Percentiles rank a stretch among this genome's conserved stretches.
Conservation (phyloP, 345 rosid species). For the Euphorbia tirucalli region DNA sequence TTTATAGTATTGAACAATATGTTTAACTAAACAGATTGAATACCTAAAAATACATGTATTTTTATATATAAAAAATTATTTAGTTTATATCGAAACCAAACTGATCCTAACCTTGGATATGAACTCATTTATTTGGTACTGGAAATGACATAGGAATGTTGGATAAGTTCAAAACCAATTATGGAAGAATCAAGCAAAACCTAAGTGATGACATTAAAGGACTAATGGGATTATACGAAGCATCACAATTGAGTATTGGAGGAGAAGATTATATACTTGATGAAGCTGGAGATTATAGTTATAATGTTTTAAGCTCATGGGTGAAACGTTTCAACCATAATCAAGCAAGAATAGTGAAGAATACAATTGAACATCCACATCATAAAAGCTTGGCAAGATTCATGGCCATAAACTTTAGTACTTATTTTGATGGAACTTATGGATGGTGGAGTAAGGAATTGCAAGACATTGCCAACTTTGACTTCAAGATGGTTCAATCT, state of each 20-base stretch:
- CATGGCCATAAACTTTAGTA: slow-evolving; percentile 24
- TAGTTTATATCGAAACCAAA: too few relatives aligned
- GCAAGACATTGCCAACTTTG: slow-evolving; percentile 34
- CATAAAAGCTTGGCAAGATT: slow-evolving; percentile 42
- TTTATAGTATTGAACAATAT: too few relatives aligned
- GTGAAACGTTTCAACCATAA: slow-evolving; percentile 3
- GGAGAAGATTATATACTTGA: slow-evolving; percentile 48
- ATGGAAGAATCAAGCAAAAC: slow-evolving; percentile 22
- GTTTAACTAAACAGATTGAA: too few relatives aligned
- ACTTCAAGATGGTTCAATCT: slow-evolving; percentile 31
- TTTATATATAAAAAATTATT: too few relatives aligned
- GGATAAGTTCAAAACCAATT: slow-evolving; percentile 23
- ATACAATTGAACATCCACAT: slow-evolving; percentile 33
- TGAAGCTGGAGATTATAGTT: slow-evolving; percentile 28
- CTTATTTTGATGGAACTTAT: slow-evolving; percentile 10
- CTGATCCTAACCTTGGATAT: too few relatives aligned
- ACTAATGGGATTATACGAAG: slow-evolving; percentile 46
- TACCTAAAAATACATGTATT: too few relatives aligned
- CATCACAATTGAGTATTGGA: slow-evolving; percentile 44
- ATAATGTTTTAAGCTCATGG: slow-evolving; percentile 23
- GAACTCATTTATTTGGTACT: too few relatives aligned
- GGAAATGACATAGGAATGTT: slow-evolving; percentile 30
- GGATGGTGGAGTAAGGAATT: slow-evolving; percentile 31
- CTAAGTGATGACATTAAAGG: slow-evolving; percentile 30
- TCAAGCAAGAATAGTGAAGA: slow-evolving; percentile 20